Evolutionary conservation across 345 rosid species (phyloP).

Genomic region (Boechera stricta): DNA sequence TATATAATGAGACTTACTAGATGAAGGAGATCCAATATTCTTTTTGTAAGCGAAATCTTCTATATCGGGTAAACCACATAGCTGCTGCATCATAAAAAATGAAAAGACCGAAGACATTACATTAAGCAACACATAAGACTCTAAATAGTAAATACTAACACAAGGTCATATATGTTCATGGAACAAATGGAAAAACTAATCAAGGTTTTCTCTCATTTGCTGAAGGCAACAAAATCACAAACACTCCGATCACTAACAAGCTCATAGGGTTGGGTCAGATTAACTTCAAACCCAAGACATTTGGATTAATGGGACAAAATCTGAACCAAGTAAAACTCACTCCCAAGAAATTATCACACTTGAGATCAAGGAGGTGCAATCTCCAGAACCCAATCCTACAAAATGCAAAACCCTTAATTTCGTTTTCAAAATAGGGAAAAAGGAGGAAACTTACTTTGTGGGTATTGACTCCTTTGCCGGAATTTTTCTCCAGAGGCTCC

Average conservation of each 20-base stretch:
- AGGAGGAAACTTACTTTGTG: conserved; percentile 21
- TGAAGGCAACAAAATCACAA: background rate
- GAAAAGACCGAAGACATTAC: background rate
- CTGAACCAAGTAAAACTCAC: background rate
- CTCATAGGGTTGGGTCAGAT: background rate
- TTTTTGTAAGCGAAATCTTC: conserved; percentile 77
- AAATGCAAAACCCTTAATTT: background rate
- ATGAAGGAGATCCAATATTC: conserved; percentile 45
- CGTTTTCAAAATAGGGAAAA: background rate
- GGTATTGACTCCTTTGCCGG: conserved; percentile 30
- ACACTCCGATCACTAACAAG: background rate
- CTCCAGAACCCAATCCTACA: conserved; percentile 6
- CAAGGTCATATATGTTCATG: background rate
- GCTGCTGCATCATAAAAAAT: conserved; percentile 51
- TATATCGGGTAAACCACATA: conserved; percentile 61
- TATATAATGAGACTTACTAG: conserved; percentile 48
- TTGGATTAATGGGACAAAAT: background rate
- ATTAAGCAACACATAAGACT: conserved; percentile 3
- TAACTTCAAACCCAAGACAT: background rate
- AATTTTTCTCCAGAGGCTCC: conserved; percentile 46
- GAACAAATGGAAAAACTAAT: conserved; percentile 7
- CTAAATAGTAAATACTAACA: background rate
- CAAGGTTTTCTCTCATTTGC: conserved; percentile 16
- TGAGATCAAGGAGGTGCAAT: conserved; percentile 7
- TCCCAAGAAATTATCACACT: background rate